Percentiles rank a stretch among this genome's conserved stretches.
Evolutionary conservation across 2,329 filamentous ascomycete species (phyloP).

Genomic region (Epichloe elymi): DNA sequence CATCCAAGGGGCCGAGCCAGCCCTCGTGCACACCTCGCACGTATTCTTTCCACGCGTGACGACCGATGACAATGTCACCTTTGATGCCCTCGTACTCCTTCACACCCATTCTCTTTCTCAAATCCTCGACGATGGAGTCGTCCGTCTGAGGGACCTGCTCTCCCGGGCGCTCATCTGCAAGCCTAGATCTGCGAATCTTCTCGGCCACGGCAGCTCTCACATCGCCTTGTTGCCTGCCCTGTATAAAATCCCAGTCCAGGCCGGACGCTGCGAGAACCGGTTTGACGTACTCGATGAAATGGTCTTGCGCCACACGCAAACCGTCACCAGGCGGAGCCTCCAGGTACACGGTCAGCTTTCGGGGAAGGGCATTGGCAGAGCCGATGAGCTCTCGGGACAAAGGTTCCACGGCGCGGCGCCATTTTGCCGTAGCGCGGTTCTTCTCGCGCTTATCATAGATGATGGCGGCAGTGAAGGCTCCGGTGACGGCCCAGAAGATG

Average conservation of each 20-base stretch:
- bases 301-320: slow-evolving; percentile 72
- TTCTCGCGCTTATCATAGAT: slow-evolving; percentile 91
- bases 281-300: slow-evolving; percentile 94
- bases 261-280: slow-evolving; percentile 81
- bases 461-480: slow-evolving; percentile 64
- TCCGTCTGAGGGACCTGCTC: slow-evolving; percentile 33
- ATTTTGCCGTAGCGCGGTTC: slow-evolving; percentile 71
- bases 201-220: slow-evolving; percentile 78
- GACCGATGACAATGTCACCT: slow-evolving; percentile 79
- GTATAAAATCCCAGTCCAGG: slow-evolving; percentile 90
- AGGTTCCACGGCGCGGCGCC: slow-evolving; percentile 74
- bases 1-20: slow-evolving; percentile 75
- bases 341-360: slow-evolving; percentile 76
- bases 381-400: slow-evolving; percentile 66
- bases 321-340: slow-evolving; percentile 79
- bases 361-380: slow-evolving; percentile 55
- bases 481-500: slow-evolving; percentile 77
- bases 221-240: slow-evolving; percentile 86
- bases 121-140: slow-evolving; percentile 44
- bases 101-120: slow-evolving; percentile 54
- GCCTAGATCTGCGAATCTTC: slow-evolving; percentile 61
- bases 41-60: slow-evolving; percentile 97
- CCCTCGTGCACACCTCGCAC: slow-evolving; percentile 86
- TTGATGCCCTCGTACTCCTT: slow-evolving; percentile 58
- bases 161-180: slow-evolving; percentile 40